These are phyloP conservation scores for Ballota nigra DNA, from an alignment of 257 asterid genomes.

Conservation along the genomic window DNA sequence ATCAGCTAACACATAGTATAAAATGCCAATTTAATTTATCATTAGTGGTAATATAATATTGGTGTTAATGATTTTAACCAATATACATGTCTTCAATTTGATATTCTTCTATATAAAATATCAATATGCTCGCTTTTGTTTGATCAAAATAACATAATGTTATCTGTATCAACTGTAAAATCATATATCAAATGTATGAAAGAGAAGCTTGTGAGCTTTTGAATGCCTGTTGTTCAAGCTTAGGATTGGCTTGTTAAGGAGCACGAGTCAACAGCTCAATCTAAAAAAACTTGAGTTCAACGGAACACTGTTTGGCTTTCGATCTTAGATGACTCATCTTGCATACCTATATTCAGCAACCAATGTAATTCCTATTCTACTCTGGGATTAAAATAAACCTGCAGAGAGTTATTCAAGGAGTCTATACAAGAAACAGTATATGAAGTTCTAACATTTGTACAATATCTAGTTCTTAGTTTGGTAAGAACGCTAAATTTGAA, in stretches of 20 bases:
- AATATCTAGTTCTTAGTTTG: background rate
- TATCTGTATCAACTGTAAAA: background rate
- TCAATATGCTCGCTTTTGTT: background rate
- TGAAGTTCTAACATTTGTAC: background rate
- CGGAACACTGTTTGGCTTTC: background rate
- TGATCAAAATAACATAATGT: background rate
- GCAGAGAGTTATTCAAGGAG: background rate
- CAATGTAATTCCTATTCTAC: background rate
- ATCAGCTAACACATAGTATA: background rate
- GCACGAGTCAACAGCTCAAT: background rate
- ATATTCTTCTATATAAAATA: background rate
- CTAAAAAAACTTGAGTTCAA: background rate
- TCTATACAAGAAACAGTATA: background rate
- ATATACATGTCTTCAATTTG: background rate
- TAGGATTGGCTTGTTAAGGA: background rate
- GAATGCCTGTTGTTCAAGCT: background rate
- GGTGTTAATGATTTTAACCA: background rate
- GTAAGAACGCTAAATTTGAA: slow-evolving; percentile 6
- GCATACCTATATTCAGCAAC: slow-evolving; percentile 6
- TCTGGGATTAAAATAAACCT: background rate
- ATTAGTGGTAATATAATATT: background rate
- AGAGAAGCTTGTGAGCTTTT: too few species aligned
- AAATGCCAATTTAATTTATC: background rate
- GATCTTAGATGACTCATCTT: background rate
- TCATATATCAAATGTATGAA: background rate